Conservation (phyloP, 2,329 filamentous ascomycete genomes). For the Stagonosporopsis vannaccii region DNA sequence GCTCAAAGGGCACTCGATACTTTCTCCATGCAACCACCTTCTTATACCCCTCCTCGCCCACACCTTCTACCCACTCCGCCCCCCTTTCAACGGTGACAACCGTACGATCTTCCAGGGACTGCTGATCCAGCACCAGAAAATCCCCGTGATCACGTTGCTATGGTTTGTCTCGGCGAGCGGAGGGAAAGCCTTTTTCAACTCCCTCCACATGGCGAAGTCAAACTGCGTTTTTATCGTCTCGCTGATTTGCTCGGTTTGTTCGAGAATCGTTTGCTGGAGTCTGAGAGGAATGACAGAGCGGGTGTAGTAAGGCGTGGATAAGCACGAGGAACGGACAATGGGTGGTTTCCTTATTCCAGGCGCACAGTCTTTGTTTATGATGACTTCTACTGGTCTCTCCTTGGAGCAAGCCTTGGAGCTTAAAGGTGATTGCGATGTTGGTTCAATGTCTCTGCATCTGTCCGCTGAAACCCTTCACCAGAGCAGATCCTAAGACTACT, state of each 20-base stretch:
- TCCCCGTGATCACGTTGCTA: not conserved
- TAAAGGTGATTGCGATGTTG: not conserved
- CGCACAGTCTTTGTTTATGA: not conserved
- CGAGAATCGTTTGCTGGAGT: not conserved
- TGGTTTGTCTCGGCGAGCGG: not conserved
- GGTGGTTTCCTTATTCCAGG: not conserved
- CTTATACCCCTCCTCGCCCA: not conserved
- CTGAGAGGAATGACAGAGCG: not conserved
- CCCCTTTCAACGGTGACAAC: not conserved
- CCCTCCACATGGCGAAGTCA: not conserved
- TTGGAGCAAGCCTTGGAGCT: not conserved
- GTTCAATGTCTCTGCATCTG: not conserved
- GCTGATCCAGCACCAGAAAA: not conserved
- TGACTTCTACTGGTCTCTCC: not conserved
- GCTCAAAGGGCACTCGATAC: not conserved
- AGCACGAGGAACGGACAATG: too few relatives aligned
- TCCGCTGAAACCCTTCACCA: conserved; percentile 8
- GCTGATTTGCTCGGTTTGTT: not conserved
- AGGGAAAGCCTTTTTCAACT: not conserved
- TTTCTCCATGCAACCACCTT: not conserved
- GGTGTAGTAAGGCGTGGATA: not conserved
- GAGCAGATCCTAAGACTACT: conserved; percentile 5
- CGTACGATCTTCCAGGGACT: not conserved
- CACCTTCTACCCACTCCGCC: not conserved
- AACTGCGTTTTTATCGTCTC: not conserved